Percentiles rank a stretch among this genome's conserved stretches.
Conservation (phyloP, 2,329 filamentous ascomycete species). For the Pestalotiopsis sp. region DNA sequence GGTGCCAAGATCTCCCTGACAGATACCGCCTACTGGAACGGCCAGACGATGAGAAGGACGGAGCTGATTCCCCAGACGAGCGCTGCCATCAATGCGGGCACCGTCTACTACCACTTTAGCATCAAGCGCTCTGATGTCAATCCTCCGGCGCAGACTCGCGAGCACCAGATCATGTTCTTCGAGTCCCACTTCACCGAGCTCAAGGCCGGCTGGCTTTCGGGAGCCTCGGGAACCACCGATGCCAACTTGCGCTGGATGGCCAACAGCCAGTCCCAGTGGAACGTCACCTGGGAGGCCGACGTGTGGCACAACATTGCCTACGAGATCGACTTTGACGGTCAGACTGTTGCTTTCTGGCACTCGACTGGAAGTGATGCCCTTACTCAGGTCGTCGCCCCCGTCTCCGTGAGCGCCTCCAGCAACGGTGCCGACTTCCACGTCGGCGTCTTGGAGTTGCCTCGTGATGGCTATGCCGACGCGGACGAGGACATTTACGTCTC, state of each 20-base stretch:
- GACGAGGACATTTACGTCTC: slow-evolving; percentile 73
- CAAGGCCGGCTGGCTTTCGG: slow-evolving; percentile 66
- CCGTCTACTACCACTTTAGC: slow-evolving; percentile 73
- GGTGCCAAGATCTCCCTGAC: slow-evolving; percentile 71
- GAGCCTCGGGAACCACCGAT: slow-evolving; percentile 46
- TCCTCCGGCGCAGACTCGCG: slow-evolving; percentile 61
- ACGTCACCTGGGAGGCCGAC: slow-evolving; percentile 59
- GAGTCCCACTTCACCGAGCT: slow-evolving; percentile 77
- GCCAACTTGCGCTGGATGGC: slow-evolving; percentile 67
- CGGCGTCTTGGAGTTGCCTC: slow-evolving; percentile 67
- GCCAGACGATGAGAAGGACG: slow-evolving; percentile 71
- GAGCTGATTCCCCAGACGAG: slow-evolving; percentile 74
- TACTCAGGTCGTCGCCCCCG: slow-evolving; percentile 59
- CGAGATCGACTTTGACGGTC: slow-evolving; percentile 68
- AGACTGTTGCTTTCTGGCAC: slow-evolving; percentile 70
- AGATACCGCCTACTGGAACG: slow-evolving; percentile 70
- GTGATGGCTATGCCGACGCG: slow-evolving; percentile 53
- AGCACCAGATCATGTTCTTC: slow-evolving; percentile 68
- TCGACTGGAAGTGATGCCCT: slow-evolving; percentile 64
- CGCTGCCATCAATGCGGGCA: slow-evolving; percentile 66
- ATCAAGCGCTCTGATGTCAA: slow-evolving; percentile 63
- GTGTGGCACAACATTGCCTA: slow-evolving; percentile 79
- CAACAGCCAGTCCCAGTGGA: slow-evolving; percentile 63
- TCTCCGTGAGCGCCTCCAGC: slow-evolving; percentile 43
- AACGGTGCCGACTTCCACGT: slow-evolving; percentile 76